Conservation (phyloP, 1,139 yeast species). For the Sugiyamaella castrensis region DNA sequence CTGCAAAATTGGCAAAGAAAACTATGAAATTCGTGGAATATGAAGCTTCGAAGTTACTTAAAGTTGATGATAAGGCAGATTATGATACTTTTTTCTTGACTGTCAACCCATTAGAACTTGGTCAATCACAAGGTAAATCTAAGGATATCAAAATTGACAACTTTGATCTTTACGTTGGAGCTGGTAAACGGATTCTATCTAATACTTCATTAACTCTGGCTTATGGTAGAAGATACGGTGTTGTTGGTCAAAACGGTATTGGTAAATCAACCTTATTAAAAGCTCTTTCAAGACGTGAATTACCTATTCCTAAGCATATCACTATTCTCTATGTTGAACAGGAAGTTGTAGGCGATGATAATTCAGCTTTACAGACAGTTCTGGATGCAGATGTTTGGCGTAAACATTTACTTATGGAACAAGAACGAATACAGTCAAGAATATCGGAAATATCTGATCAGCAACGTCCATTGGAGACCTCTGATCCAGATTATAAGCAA, state of each 20-base stretch:
- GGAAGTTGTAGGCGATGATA: conserved; percentile 92
- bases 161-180: conserved; percentile 92
- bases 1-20: conserved; percentile 93
- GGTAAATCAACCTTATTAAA: conserved; percentile 93
- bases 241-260: conserved; percentile 98
- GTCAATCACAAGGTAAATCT: conserved; percentile 83
- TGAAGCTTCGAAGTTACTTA: conserved; percentile 86
- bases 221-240: conserved; percentile 92
- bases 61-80: conserved; percentile 61
- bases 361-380: conserved; percentile 85
- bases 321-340: conserved; percentile 96
- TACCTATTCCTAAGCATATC: conserved; percentile 89
- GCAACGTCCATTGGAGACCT: conserved; percentile 52
- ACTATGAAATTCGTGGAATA: conserved; percentile 68
- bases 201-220: conserved; percentile 85
- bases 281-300: conserved; percentile 90
- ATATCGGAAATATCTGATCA: conserved; percentile 68
- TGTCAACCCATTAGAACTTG: conserved; percentile 87
- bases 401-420: conserved; percentile 78
- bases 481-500: conserved; percentile 72
- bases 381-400: conserved; percentile 99
- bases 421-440: conserved; percentile 68
- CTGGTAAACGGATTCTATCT: conserved; percentile 86
- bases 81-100: conserved; percentile 93
- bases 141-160: conserved; percentile 92